phyloP scores from a whole-genome alignment of 352 stramenopile genomes.

The Pythium guiyangense region DNA sequence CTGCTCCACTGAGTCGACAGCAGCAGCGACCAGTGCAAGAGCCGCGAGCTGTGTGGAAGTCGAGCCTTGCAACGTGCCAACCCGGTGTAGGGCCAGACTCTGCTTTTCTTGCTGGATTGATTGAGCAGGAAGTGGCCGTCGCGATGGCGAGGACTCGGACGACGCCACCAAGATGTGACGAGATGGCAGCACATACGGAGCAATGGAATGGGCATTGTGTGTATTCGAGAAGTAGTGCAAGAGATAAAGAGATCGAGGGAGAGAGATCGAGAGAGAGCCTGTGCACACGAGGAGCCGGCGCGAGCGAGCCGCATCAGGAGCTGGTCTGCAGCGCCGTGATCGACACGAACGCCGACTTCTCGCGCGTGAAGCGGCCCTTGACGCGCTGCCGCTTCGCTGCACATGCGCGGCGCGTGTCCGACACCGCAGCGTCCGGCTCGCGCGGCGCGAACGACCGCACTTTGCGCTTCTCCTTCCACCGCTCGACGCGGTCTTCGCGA shows the following conservation, averaged over 20 bases:
- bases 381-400: constrained; percentile 60
- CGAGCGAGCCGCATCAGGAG: background rate
- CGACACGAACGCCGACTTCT: constrained; percentile 53
- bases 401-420: constrained; percentile 46
- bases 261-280: too few relatives aligned
- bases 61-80: too few relatives aligned
- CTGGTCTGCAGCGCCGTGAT: constrained; percentile 57
- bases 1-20: too few relatives aligned
- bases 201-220: background rate
- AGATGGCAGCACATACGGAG: too few relatives aligned
- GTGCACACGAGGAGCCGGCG: background rate
- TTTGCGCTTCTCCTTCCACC: constrained; percentile 42
- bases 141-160: too few relatives aligned
- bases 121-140: too few relatives aligned
- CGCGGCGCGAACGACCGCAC: constrained; percentile 15
- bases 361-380: constrained; percentile 54
- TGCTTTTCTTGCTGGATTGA: too few relatives aligned
- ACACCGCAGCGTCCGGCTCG: constrained; percentile 26
- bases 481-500: constrained; percentile 23
- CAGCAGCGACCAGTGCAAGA: too few relatives aligned
- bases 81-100: too few relatives aligned
- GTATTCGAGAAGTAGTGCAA: background rate
- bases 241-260: background rate
- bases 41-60: too few relatives aligned
- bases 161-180: background rate